These are phyloP conservation scores for Arabis alpina DNA, from an alignment of 345 rosid genomes.

Conservation along the genomic window DNA sequence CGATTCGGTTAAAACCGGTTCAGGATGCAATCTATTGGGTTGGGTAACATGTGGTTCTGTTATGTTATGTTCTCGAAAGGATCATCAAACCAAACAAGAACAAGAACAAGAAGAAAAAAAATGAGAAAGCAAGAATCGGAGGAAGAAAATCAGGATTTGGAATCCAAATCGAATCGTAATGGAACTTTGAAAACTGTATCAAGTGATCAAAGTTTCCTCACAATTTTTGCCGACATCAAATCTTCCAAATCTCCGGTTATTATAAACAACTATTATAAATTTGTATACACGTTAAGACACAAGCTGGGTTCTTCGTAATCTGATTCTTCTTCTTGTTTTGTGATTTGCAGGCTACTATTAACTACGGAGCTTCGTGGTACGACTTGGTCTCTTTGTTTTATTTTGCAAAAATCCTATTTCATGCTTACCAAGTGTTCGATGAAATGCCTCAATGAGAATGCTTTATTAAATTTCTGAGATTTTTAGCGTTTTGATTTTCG, in stretches of 20 bases:
- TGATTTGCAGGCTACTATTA: slow-evolving; percentile 39
- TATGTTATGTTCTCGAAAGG: no score
- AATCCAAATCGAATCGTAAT: slow-evolving; percentile 10
- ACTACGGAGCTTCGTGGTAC: slow-evolving; percentile 47
- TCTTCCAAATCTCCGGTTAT: slow-evolving; percentile 40
- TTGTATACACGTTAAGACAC: slow-evolving; percentile 1
- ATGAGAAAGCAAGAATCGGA: slow-evolving; percentile 31
- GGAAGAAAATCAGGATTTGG: slow-evolving; percentile 5
- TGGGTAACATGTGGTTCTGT: no score
- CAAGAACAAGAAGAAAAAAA: not conserved
- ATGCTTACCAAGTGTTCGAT: slow-evolving; percentile 57
- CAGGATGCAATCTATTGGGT: no score
- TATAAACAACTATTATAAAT: not conserved
- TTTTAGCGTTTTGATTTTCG: not conserved
- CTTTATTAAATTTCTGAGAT: slow-evolving; percentile 2
- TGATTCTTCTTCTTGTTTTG: slow-evolving; percentile 4
- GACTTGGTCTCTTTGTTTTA: not conserved
- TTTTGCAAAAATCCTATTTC: not conserved
- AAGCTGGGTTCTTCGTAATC: slow-evolving; percentile 14
- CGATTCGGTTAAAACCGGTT: no score
- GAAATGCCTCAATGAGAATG: slow-evolving; percentile 38
- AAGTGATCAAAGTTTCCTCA: slow-evolving; percentile 30
- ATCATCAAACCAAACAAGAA: not conserved
- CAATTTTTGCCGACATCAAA: slow-evolving; percentile 40
- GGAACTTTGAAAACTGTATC: slow-evolving; percentile 32